Conservation (phyloP, 2,329 filamentous ascomycete genomes). For the Thielaviopsis punctulata region DNA sequence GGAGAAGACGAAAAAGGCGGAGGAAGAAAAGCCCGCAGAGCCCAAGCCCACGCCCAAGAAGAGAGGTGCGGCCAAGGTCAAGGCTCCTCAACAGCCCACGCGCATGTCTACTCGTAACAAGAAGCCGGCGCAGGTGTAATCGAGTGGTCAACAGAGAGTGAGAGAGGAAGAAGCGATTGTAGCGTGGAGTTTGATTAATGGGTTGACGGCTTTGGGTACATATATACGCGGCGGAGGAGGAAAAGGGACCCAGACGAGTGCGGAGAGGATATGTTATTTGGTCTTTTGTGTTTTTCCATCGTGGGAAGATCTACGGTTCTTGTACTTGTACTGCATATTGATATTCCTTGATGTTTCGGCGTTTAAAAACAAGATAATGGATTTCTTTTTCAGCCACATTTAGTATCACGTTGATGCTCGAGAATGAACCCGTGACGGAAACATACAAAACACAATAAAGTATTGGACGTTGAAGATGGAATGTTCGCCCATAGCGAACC, state of each 20-base stretch:
- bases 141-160: not conserved
- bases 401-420: too few species aligned
- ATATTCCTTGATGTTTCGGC: slow-evolving; percentile 10
- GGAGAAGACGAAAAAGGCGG: slow-evolving; percentile 15
- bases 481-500: slow-evolving; percentile 50
- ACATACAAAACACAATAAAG: not conserved
- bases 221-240: not conserved
- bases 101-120: slow-evolving; percentile 11
- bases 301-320: slow-evolving; percentile 10
- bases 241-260: slow-evolving; percentile 3
- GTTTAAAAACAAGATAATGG: slow-evolving; percentile 12
- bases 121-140: slow-evolving; percentile 3
- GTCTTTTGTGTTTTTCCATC: slow-evolving; percentile 9
- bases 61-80: slow-evolving; percentile 21
- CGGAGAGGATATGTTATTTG: slow-evolving; percentile 8
- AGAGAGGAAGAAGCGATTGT: not conserved
- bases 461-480: not conserved
- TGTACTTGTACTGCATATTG: slow-evolving; percentile 9
- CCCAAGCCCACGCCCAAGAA: slow-evolving; percentile 19
- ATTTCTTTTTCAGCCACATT: not conserved
- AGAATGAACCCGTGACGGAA: too few species aligned
- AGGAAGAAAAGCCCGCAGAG: slow-evolving; percentile 18
- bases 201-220: not conserved
- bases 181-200: not conserved
- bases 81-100: slow-evolving; percentile 8